Percentiles rank a stretch among this genome's conserved stretches.
Evolutionary conservation across 192 early-diverging fungal genomes (phyloP).

Genomic region (Umbelopsis sp.): DNA sequence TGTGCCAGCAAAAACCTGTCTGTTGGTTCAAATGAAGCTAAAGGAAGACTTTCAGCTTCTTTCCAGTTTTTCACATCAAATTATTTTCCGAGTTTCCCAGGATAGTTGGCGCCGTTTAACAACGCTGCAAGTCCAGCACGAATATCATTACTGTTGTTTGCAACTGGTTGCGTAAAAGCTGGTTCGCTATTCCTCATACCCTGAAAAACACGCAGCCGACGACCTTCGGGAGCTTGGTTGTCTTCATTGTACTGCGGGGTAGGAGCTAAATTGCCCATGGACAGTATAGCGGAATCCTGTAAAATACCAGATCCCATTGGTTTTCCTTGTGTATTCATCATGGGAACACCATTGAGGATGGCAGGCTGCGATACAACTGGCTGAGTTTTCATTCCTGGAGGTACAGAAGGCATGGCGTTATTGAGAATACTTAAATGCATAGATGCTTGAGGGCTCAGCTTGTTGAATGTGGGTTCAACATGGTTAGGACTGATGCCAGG

Average conservation of each 20-base stretch:
- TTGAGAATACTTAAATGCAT: conserved; percentile 17
- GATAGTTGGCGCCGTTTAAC: conserved; percentile 3
- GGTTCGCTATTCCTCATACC: conserved; percentile 6
- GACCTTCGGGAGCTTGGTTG: conserved; percentile 10
- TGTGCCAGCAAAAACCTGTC: too few species aligned
- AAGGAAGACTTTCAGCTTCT: too few species aligned
- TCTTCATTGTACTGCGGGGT: background rate
- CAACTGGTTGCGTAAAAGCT: conserved; percentile 4
- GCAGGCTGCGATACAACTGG: background rate
- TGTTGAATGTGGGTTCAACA: background rate
- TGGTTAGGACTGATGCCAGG: conserved; percentile 6
- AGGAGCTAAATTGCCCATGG: background rate
- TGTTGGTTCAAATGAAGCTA: too few species aligned
- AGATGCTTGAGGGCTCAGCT: conserved; percentile 2
- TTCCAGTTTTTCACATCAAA: too few species aligned
- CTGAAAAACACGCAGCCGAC: conserved; percentile 3
- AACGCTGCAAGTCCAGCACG: conserved; percentile 13
- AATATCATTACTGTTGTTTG: conserved; percentile 17
- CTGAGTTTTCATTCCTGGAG: background rate
- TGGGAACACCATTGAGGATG: background rate
- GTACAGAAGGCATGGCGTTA: background rate
- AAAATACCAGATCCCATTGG: background rate
- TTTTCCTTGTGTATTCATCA: background rate
- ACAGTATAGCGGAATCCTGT: background rate
- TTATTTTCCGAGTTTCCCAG: background rate